A percentile compares a stretch with the other conserved stretches of the same genome.
These are phyloP conservation scores for Eucalyptus globulus DNA, from an alignment of 345 rosid genomes.

Conservation along the genomic window DNA sequence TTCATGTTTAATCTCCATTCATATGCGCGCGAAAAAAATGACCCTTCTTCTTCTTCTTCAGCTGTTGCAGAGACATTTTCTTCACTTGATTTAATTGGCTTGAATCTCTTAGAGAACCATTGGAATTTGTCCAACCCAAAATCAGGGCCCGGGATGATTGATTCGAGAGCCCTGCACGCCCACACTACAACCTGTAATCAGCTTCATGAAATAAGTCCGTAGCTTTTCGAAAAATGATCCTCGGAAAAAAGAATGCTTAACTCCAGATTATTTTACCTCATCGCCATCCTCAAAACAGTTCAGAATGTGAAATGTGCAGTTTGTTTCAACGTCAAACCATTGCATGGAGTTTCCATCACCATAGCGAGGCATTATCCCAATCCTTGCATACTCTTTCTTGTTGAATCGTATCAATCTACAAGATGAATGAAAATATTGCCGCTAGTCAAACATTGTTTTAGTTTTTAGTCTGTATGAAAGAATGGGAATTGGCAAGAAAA, in stretches of 20 bases:
- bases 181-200: constrained; percentile 18
- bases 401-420: constrained; percentile 19
- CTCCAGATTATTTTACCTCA: constrained; percentile 7
- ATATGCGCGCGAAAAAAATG: constrained; percentile 5
- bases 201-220: neutral
- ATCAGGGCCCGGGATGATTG: constrained; percentile 20
- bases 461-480: neutral
- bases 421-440: neutral
- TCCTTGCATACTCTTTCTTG: constrained; percentile 21
- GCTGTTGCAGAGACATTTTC: neutral
- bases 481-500: neutral
- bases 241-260: neutral
- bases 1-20: constrained; percentile 40
- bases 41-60: neutral
- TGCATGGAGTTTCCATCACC: constrained; percentile 24
- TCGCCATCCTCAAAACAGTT: constrained; percentile 37
- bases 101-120: constrained; percentile 10
- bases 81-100: neutral
- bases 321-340: constrained; percentile 29
- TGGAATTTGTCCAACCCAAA: constrained; percentile 11
- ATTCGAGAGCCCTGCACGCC: constrained; percentile 30
- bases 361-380: constrained; percentile 43
- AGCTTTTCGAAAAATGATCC: neutral
- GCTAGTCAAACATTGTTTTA: neutral
- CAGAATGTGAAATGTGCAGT: constrained; percentile 25